phyloP scores from a whole-genome alignment of 495 filamentous ascomycete species.

The Cudoniella acicularis region DNA sequence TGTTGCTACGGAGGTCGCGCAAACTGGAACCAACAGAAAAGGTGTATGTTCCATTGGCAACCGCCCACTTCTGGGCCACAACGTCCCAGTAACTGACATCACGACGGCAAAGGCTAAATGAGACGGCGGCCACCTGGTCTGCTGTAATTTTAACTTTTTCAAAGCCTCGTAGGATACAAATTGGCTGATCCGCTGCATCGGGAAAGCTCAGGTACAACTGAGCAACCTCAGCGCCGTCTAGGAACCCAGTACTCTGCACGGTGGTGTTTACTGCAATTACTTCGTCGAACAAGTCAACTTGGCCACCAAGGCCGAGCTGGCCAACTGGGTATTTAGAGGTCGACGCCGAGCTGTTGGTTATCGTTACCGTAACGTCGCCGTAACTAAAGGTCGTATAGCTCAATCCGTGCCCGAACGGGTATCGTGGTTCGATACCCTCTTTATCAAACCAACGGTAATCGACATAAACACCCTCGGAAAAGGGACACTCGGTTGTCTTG shows the following conservation, averaged over 20 bases:
- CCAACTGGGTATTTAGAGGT: slow-evolving; percentile 57
- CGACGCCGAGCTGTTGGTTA: slow-evolving; percentile 62
- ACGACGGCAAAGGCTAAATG: slow-evolving; percentile 66
- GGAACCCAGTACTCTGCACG: slow-evolving; percentile 73
- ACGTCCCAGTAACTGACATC: slow-evolving; percentile 78
- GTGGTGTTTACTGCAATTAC: slow-evolving; percentile 70
- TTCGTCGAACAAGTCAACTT: slow-evolving; percentile 71
- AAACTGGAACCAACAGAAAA: slow-evolving; percentile 42
- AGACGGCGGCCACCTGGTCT: slow-evolving; percentile 53
- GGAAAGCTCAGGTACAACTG: slow-evolving; percentile 69
- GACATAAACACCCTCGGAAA: slow-evolving; percentile 80
- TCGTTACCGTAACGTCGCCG: slow-evolving; percentile 39
- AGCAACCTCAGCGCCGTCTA: slow-evolving; percentile 72
- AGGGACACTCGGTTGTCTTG: slow-evolving; percentile 65
- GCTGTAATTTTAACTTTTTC: slow-evolving; percentile 57
- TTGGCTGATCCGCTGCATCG: slow-evolving; percentile 59
- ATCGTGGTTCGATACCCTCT: slow-evolving; percentile 67
- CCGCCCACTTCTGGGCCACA: slow-evolving; percentile 71
- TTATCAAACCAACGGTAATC: slow-evolving; percentile 85
- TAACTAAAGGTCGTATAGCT: slow-evolving; percentile 86
- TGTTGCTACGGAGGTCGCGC: slow-evolving; percentile 39
- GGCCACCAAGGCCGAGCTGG: slow-evolving; percentile 72
- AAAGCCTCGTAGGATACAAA: slow-evolving; percentile 57
- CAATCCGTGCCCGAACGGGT: slow-evolving; percentile 84
- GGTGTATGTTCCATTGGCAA: slow-evolving; percentile 42